Evolutionary conservation across 805 yeast species (phyloP).

Genomic region (Candida ovalis): DNA sequence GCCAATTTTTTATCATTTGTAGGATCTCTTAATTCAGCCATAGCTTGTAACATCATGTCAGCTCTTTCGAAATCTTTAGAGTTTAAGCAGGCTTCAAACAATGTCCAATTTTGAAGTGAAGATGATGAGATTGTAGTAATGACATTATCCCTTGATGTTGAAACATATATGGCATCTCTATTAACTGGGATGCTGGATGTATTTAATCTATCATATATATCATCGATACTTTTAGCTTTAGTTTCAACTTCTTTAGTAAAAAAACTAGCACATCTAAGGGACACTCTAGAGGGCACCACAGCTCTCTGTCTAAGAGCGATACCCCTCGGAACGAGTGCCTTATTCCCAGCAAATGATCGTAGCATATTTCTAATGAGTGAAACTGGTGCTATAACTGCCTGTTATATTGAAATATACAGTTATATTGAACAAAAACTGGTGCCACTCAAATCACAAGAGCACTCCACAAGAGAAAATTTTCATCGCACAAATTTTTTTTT

Average conservation of each 20-base stretch:
- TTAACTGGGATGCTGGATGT: neutral
- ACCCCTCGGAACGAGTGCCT: neutral
- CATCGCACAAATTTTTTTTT: neutral
- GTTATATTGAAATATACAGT: too few relatives aligned
- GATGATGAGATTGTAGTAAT: slow-evolving; percentile 25
- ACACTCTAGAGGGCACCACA: neutral
- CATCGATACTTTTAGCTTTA: slow-evolving; percentile 7
- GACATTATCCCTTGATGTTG: slow-evolving; percentile 26
- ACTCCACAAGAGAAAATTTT: neutral
- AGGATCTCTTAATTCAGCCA: slow-evolving; percentile 43
- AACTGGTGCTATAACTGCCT: neutral
- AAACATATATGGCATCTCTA: slow-evolving; percentile 1
- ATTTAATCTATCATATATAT: slow-evolving; percentile 3
- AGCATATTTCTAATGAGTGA: slow-evolving; percentile 10
- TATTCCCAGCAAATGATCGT: neutral
- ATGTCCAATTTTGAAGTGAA: slow-evolving; percentile 47
- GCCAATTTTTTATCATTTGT: slow-evolving; percentile 12
- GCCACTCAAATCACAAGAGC: neutral
- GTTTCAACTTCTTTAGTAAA: slow-evolving; percentile 27
- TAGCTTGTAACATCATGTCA: slow-evolving; percentile 57
- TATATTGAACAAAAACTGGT: too few relatives aligned
- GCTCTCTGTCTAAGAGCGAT: neutral
- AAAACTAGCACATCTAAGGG: neutral
- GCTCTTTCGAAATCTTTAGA: slow-evolving; percentile 69
- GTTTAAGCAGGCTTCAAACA: slow-evolving; percentile 73